Percentiles rank a stretch among this genome's conserved stretches.
These are phyloP conservation scores for Hymenoscyphus albidus DNA, from an alignment of 2,329 filamentous ascomycete species.

Conservation along the genomic window DNA sequence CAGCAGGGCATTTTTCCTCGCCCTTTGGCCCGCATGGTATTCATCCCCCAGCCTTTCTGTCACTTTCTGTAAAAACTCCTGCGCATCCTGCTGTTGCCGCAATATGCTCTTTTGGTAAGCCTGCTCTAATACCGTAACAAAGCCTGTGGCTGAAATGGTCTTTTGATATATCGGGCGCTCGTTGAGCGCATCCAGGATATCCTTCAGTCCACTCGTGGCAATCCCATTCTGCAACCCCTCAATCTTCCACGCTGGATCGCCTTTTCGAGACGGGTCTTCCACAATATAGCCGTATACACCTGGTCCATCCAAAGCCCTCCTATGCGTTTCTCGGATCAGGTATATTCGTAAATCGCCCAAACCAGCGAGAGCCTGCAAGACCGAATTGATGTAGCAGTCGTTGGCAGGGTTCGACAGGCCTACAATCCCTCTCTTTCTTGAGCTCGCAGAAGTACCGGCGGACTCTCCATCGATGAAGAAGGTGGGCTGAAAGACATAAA, in stretches of 20 bases:
- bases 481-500: conserved; percentile 97
- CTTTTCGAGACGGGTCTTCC: conserved; percentile 44
- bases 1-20: conserved; percentile 55
- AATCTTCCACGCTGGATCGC: conserved; percentile 55
- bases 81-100: conserved; percentile 92
- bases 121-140: conserved; percentile 76
- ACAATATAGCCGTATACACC: conserved; percentile 67
- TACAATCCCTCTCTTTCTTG: conserved; percentile 79
- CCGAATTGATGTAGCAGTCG: conserved; percentile 95
- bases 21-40: conserved; percentile 79
- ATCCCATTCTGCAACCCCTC: conserved; percentile 72
- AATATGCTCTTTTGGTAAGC: conserved; percentile 90
- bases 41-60: conserved; percentile 91
- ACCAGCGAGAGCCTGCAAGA: conserved; percentile 88
- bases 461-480: conserved; percentile 88
- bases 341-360: conserved; percentile 86
- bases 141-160: conserved; percentile 82
- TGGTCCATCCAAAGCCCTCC: conserved; percentile 72
- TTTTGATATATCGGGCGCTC: conserved; percentile 92
- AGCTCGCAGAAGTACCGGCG: conserved; percentile 45
- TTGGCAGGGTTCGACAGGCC: conserved; percentile 89
- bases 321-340: conserved; percentile 85
- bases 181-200: conserved; percentile 87
- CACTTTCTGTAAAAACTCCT: conserved; percentile 93
- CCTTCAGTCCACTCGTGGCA: conserved; percentile 84